Base-by-base conservation (phyloP, 495 filamentous ascomycete species). In the Elasticomyces elasticus region DNA sequence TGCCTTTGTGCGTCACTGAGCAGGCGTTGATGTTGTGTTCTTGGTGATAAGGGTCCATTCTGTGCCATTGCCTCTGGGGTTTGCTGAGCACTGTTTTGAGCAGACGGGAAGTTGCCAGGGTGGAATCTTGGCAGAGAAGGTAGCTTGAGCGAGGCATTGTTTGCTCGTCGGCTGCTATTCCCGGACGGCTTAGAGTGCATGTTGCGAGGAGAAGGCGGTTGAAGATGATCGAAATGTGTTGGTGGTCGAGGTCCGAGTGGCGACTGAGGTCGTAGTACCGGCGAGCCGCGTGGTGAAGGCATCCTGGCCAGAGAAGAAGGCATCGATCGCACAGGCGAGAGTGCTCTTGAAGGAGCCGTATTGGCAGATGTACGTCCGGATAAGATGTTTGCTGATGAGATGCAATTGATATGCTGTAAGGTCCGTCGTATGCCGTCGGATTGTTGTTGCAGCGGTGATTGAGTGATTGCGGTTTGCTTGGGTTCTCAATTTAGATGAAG, bases 61-160 rank as follows among this genome's bases (percentile, higher is more conserved):
- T 43, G 44, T 5, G 45, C 37, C 23, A 54, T 60, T 45, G 64
- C 52, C 13, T 51, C 56, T 17, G 68, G 64, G 0, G 67, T 68
- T 10, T 20, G 54, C 31, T 62, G 52, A 0, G 49, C 30, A 51
- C 62, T 66, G 26, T 64, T 64, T 19, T 66, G 62, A 12, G 63
- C 55, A 1, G 64, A 62, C 10, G 65, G 60, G 52, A 61, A 72
- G 57, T 70, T 69, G 43, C 68, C 67, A 0, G 69, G 69, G 51
- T 72, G 69, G 61, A 71, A 72, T 23, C 67, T 65, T n/a, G 69
- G 69, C 15, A 72, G 60, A 2, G 62, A 59, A 4, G 66, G 64
- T 2, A 72, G 65, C 40, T 65, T 59, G 15, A 71, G 58, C n/a
- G 59, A 52, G 17, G 52, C 53, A 31, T 51, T 54, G 42, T 50